Evolutionary conservation across 345 rosid species (phyloP).

Genomic region (Brassica incana): DNA sequence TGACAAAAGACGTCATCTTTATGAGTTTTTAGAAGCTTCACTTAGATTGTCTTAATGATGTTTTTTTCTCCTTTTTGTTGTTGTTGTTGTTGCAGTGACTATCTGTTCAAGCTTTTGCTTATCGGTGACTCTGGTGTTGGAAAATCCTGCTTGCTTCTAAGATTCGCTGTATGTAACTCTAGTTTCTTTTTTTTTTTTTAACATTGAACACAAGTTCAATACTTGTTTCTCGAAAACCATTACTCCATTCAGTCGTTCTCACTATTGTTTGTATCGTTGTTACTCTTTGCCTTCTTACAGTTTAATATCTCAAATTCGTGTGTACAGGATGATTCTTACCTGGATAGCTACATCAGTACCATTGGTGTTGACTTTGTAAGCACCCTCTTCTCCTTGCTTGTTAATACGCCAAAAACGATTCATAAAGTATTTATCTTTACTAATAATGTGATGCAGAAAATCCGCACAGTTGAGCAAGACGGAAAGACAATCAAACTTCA

Average conservation of each 20-base stretch:
- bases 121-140: constrained; percentile 54
- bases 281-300: background rate
- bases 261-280: background rate
- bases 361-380: constrained; percentile 69
- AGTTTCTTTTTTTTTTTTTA: background rate
- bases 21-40: background rate
- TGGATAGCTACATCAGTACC: constrained; percentile 64
- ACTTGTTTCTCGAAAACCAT: background rate
- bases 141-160: constrained; percentile 46
- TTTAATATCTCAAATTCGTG: background rate
- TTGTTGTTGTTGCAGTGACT: constrained; percentile 30
- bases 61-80: background rate
- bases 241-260: background rate
- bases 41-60: constrained; percentile 6
- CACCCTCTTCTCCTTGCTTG: background rate
- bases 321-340: constrained; percentile 57
- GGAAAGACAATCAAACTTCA: constrained; percentile 66
- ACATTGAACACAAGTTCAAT: background rate
- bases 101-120: constrained; percentile 47
- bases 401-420: background rate
- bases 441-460: constrained; percentile 53
- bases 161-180: constrained; percentile 44
- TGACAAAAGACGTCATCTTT: background rate
- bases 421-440: too few relatives aligned
- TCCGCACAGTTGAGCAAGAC: constrained; percentile 64